A percentile compares a stretch with the other conserved stretches of the same genome.
These are phyloP conservation scores for Areca catechu DNA, from an alignment of 176 grass and related monocot species.

Conservation along the genomic window DNA sequence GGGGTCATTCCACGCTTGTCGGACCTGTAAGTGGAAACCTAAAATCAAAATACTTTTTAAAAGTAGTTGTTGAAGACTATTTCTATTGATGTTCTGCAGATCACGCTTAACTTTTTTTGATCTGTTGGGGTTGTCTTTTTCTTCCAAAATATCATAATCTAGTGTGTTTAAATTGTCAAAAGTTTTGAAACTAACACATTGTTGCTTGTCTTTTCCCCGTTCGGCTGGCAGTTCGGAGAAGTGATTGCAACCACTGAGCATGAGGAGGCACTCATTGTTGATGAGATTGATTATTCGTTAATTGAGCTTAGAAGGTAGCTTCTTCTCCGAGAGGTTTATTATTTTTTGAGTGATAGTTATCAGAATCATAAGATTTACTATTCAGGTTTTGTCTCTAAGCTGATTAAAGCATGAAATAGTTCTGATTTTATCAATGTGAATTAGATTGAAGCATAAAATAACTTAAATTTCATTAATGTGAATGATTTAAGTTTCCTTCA, in stretches of 20 bases:
- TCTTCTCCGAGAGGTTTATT: neutral
- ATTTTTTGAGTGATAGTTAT: neutral
- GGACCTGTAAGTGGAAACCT: slow-evolving; percentile 58
- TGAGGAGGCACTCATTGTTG: slow-evolving; percentile 49
- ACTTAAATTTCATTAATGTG: neutral
- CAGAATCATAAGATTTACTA: too few species aligned
- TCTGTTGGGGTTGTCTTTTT: too few species aligned
- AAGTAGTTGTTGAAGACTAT: too few species aligned
- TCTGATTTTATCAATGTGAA: neutral
- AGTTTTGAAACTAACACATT: neutral
- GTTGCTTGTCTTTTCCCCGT: neutral
- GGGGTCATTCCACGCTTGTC: slow-evolving; percentile 91
- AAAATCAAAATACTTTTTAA: too few species aligned
- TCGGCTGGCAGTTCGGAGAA: slow-evolving; percentile 73
- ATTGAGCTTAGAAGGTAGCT: slow-evolving; percentile 69
- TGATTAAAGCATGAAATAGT: too few species aligned
- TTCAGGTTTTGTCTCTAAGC: too few species aligned
- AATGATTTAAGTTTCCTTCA: neutral
- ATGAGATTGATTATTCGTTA: slow-evolving; percentile 88
- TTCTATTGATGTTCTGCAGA: too few species aligned
- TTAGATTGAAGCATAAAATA: too few species aligned
- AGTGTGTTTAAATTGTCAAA: neutral
- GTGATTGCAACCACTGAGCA: slow-evolving; percentile 80
- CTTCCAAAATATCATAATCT: too few species aligned
- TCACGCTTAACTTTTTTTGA: neutral